Evolutionary conservation across 106 monocot genomes (phyloP).

Genomic region (Iris macrosiphon): DNA sequence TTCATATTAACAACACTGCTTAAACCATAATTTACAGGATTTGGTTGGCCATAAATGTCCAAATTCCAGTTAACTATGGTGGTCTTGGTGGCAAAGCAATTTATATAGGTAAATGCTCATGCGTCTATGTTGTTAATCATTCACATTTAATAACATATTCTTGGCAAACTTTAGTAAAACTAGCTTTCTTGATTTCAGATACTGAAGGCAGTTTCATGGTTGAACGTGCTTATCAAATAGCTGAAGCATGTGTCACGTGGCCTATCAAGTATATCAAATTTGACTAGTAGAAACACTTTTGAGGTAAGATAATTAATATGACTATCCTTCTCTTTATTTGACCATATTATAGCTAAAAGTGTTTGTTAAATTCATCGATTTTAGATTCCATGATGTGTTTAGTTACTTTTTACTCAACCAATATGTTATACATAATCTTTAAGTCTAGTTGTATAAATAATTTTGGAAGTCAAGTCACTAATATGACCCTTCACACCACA

Average conservation of each 20-base stretch:
- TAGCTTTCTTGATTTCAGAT: constrained; percentile 33
- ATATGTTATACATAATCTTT: no score
- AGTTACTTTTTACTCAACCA: no score
- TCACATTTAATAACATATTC: background rate
- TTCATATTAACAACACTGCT: constrained; percentile 13
- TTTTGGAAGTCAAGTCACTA: no score
- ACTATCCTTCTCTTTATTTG: no score
- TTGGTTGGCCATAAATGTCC: constrained; percentile 91
- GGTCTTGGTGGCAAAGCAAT: constrained; percentile 89
- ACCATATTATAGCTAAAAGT: no score
- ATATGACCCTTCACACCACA: no score
- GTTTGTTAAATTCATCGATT: no score
- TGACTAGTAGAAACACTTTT: no score
- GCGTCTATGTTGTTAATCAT: background rate
- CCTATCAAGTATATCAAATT: no score
- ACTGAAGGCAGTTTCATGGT: constrained; percentile 99
- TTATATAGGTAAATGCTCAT: constrained; percentile 75
- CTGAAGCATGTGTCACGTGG: constrained; percentile 77
- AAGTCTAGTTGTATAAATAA: no score
- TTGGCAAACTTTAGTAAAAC: constrained; percentile 7
- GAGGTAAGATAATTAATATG: no score
- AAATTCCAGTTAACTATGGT: constrained; percentile 74
- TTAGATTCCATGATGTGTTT: no score
- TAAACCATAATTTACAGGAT: constrained; percentile 48
- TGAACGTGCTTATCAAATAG: constrained; percentile 94